Evolutionary conservation across 176 grass and related monocot species (phyloP), one percentile per base, ranked within the genome.

Genomic region (Paspalum notatum): DNA sequence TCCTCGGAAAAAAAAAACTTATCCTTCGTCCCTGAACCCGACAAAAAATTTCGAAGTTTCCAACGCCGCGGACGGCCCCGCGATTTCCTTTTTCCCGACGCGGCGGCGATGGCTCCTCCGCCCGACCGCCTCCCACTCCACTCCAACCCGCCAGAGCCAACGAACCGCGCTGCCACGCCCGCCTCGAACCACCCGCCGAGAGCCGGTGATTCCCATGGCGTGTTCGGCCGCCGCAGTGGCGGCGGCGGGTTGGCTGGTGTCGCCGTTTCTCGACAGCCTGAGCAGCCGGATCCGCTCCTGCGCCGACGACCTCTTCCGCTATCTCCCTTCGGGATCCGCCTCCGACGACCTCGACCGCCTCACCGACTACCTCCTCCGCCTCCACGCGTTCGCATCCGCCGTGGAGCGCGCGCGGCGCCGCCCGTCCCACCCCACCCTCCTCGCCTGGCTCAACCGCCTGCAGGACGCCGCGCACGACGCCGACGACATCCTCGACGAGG

Each of bases 401-500:
- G 32, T 87, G 61, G 71, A 87, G 78, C 70, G 62, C 27, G 63
- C 73, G 20, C 52, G 40, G 26, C 77, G 61, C 20, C 21, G 51
- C 40, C 41, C 70, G 59, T 37, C 20, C 8, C 26, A 80, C 7
- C 50, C 39, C 27, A 12, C 40, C 27, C 70, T 80, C 49, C 25
- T 59, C 77, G 20, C 49, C 25, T 86, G 61, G 70, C 7, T 75
- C 51, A 24, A 50, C 41, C 71, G 71, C 46, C 85, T 81, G 50
- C 48, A 60, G 62, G 84, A 86, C 22, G 84, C 77, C 4, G 62
- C 50, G 9, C 14, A 60, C 41, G 71, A 86, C 14, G 70, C 84
- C 26, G 84, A 75, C 49, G 77, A 81, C 77, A 40, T 86, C 12
- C 40, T 86, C 41, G 77, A 86, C n/a, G 77, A 75, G 21, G 48